Conservation (phyloP, 352 stramenopile species). For the Poterioochromonas sp. region DNA sequence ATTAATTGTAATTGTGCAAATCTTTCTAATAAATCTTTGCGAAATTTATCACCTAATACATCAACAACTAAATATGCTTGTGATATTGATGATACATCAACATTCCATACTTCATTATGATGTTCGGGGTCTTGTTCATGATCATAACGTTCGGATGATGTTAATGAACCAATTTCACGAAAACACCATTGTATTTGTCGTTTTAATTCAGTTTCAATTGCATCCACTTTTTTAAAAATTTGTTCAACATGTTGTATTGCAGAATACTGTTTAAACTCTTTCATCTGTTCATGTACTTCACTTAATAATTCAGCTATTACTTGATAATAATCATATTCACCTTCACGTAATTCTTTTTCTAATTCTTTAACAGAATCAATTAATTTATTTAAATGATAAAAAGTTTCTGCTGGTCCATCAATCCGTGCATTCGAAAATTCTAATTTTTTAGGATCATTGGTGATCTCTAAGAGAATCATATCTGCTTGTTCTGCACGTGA, state of each 20-base stretch:
- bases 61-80: constrained; percentile 73
- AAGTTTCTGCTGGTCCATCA: background rate
- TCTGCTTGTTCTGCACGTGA: background rate
- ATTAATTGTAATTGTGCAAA: constrained; percentile 68
- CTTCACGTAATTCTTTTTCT: constrained; percentile 42
- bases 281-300: constrained; percentile 84
- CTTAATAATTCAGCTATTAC: constrained; percentile 87
- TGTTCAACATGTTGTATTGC: constrained; percentile 37
- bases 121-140: background rate
- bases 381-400: constrained; percentile 1
- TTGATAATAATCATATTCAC: constrained; percentile 61
- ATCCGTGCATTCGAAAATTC: background rate
- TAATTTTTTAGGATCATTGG: background rate
- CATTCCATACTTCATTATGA: background rate
- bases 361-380: constrained; percentile 41
- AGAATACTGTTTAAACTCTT: constrained; percentile 88
- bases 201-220: constrained; percentile 26
- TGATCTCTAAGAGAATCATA: background rate
- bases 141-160: background rate
- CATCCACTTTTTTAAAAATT: constrained; percentile 1
- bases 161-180: constrained; percentile 32
- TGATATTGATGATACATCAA: constrained; percentile 22
- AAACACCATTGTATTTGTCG: constrained; percentile 25
- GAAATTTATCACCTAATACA: constrained; percentile 57
- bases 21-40: constrained; percentile 55